A percentile compares a stretch with the other conserved stretches of the same genome.
phyloP scores from a whole-genome alignment of 2,329 filamentous ascomycete genomes.

The Colletotrichum kahawae region DNA sequence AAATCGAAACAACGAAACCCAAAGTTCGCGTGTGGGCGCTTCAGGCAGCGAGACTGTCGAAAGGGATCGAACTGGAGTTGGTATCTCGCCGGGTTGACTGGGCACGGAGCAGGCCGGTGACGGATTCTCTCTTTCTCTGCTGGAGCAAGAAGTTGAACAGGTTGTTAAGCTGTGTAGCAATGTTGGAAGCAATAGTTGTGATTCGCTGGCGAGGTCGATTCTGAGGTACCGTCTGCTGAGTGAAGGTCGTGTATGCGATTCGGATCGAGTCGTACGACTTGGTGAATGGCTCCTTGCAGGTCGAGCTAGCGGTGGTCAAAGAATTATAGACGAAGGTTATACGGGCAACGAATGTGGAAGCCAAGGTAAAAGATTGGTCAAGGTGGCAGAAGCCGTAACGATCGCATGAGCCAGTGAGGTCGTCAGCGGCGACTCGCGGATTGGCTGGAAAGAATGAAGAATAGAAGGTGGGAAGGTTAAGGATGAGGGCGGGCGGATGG shows the following conservation, averaged over 20 bases:
- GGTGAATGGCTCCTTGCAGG: slow-evolving; percentile 18
- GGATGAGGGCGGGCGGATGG: slow-evolving; percentile 32
- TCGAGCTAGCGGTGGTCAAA: slow-evolving; percentile 18
- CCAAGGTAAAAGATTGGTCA: slow-evolving; percentile 19
- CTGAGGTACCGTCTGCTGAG: slow-evolving; percentile 7
- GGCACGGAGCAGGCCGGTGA: background rate
- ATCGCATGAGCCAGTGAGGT: slow-evolving; percentile 20
- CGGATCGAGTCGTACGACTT: background rate
- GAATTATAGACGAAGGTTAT: slow-evolving; percentile 25
- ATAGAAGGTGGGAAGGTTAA: slow-evolving; percentile 32
- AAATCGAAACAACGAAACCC: slow-evolving; percentile 2
- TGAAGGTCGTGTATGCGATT: slow-evolving; percentile 16
- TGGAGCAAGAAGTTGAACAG: background rate
- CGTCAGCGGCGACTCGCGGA: slow-evolving; percentile 12
- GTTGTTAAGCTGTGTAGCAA: background rate
- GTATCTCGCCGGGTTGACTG: background rate
- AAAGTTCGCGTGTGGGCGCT: background rate
- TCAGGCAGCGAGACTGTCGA: background rate
- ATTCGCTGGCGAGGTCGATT: slow-evolving; percentile 23
- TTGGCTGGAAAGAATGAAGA: slow-evolving; percentile 29
- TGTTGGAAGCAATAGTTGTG: background rate
- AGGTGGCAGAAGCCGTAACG: slow-evolving; percentile 16
- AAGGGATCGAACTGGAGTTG: background rate
- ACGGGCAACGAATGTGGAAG: slow-evolving; percentile 24
- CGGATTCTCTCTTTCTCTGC: background rate